A percentile compares a stretch with the other conserved stretches of the same genome.
These are phyloP conservation scores for Lizonia empirigonia DNA, from an alignment of 2,329 filamentous ascomycete species.

Conservation along the genomic window DNA sequence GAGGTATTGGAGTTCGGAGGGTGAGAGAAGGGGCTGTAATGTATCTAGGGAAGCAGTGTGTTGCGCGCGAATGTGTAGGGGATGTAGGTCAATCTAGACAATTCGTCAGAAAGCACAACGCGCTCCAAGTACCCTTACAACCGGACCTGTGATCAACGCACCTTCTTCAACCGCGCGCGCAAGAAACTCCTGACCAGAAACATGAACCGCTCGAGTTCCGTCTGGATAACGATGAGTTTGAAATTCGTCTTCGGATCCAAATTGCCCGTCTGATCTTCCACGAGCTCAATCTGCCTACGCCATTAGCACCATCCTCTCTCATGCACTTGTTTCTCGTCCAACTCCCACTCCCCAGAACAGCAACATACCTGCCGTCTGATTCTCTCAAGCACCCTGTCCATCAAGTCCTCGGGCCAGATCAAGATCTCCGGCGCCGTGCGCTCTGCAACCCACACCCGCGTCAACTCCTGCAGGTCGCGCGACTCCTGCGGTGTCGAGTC, in stretches of 20 bases:
- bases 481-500: conserved; percentile 60
- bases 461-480: conserved; percentile 84
- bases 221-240: conserved; percentile 91
- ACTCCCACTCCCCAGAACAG: not conserved
- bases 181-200: conserved; percentile 85
- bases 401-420: conserved; percentile 74
- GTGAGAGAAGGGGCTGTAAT: conserved; percentile 62
- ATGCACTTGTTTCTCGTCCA: not conserved
- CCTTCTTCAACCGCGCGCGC: conserved; percentile 85
- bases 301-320: conserved; percentile 22
- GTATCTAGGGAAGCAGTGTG: conserved; percentile 57
- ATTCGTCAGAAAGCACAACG: not conserved
- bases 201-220: conserved; percentile 92
- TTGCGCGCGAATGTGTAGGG: conserved; percentile 71
- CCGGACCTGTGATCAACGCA: conserved; percentile 44
- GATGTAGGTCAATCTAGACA: conserved; percentile 73
- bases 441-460: conserved; percentile 91
- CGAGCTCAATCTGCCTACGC: conserved; percentile 52
- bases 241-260: conserved; percentile 94
- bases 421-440: conserved; percentile 88
- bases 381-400: conserved; percentile 77
- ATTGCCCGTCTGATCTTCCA: conserved; percentile 71
- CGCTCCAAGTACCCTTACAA: not conserved
- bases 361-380: conserved; percentile 46
- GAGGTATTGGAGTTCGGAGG: conserved; percentile 80